Conservation (phyloP, 257 asterid genomes). For the Lavandula angustifolia region DNA sequence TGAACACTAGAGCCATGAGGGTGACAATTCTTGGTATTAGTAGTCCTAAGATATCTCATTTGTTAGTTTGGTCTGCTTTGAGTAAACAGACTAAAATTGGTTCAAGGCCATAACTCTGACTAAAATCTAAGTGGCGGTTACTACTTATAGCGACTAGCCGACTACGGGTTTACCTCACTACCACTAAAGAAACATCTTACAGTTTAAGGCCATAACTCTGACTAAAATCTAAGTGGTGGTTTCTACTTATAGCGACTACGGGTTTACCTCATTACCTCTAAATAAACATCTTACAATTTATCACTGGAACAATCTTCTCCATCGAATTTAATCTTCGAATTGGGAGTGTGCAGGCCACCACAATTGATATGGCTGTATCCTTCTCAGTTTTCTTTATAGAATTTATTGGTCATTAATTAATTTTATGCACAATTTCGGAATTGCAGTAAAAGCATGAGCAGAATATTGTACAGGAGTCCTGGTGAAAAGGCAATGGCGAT, state of each 20-base stretch:
- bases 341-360: constrained; percentile 28
- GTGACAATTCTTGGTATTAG: background rate
- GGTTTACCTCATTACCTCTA: no score
- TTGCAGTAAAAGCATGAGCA: constrained; percentile 36
- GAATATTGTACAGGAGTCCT: constrained; percentile 32
- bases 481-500: constrained; percentile 20
- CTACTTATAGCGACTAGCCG: no score
- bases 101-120: background rate
- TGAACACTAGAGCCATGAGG: constrained; percentile 5
- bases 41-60: constrained; percentile 6
- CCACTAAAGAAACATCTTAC: no score
- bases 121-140: background rate
- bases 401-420: constrained; percentile 39
- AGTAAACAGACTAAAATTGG: background rate
- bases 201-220: background rate
- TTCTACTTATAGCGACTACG: no score
- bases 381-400: constrained; percentile 36
- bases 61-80: constrained; percentile 3
- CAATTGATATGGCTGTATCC: constrained; percentile 29
- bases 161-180: no score
- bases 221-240: background rate
- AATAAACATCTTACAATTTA: background rate
- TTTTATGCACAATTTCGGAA: constrained; percentile 35
- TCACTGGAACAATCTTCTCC: no score
- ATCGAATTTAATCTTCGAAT: no score